These are phyloP conservation scores for Aspergillus fumigatus DNA, from an alignment of 2,329 filamentous ascomycete genomes.

Conservation along the genomic window DNA sequence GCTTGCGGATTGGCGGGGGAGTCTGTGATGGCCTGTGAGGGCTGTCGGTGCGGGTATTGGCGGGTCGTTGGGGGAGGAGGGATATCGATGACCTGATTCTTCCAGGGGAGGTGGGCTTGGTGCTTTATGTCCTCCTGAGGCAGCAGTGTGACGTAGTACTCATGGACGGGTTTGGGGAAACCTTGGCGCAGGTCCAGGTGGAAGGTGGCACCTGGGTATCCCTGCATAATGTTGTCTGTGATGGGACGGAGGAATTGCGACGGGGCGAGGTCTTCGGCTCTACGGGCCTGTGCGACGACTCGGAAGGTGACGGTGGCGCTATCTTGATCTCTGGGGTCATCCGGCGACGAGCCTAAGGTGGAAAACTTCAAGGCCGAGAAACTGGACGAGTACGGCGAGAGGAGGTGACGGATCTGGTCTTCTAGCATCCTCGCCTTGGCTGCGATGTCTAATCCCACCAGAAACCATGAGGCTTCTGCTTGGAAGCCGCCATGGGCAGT, in stretches of 20 bases:
- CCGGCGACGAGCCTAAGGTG: slow-evolving; percentile 24
- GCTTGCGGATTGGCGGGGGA: slow-evolving; percentile 4
- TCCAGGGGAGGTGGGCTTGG: slow-evolving; percentile 23
- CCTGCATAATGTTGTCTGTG: slow-evolving; percentile 39
- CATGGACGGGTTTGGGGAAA: slow-evolving; percentile 33
- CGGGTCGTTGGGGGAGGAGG: slow-evolving; percentile 14
- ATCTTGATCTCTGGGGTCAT: slow-evolving; percentile 38
- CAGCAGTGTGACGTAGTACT: slow-evolving; percentile 27
- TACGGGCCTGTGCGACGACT: slow-evolving; percentile 44
- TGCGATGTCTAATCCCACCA: slow-evolving; percentile 43
- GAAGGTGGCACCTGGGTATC: slow-evolving; percentile 37
- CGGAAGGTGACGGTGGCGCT: slow-evolving; percentile 41
- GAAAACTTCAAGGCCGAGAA: slow-evolving; percentile 29
- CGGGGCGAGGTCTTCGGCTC: slow-evolving; percentile 32
- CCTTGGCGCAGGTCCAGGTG: slow-evolving; percentile 30
- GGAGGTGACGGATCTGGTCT: slow-evolving; percentile 38
- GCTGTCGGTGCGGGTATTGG: slow-evolving; percentile 12
- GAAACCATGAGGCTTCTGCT: slow-evolving; percentile 44
- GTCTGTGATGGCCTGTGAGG: slow-evolving; percentile 13
- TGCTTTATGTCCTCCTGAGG: slow-evolving; percentile 22
- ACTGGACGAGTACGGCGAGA: slow-evolving; percentile 30
- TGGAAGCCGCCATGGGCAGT: slow-evolving; percentile 46
- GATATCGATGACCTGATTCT: slow-evolving; percentile 15
- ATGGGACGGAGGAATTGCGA: slow-evolving; percentile 33
- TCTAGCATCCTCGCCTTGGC: slow-evolving; percentile 47